Evolutionary conservation across 768 basidiomycete species (phyloP).

Genomic region (Trametes sanguinea): DNA sequence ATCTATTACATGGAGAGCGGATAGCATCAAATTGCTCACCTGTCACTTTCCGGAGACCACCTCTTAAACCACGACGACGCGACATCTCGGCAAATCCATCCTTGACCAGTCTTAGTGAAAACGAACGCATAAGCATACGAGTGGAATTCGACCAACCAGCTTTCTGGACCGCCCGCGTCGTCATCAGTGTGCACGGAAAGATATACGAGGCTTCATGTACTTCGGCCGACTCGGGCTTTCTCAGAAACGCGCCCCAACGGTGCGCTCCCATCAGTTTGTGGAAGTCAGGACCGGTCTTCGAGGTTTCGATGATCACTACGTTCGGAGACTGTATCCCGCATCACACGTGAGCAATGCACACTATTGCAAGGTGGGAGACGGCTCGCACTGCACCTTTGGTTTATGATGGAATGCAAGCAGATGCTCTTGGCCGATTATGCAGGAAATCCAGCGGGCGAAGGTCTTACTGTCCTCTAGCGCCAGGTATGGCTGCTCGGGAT

Average conservation of each 20-base stretch:
- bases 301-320: slow-evolving; percentile 48
- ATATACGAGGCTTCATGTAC: slow-evolving; percentile 33
- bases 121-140: too few species aligned
- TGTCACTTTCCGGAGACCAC: slow-evolving; percentile 14
- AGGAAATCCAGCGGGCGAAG: slow-evolving; percentile 48
- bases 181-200: slow-evolving; percentile 42
- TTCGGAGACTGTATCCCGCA: slow-evolving; percentile 39
- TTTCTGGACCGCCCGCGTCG: slow-evolving; percentile 45
- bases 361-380: too few species aligned
- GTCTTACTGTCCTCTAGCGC: slow-evolving; percentile 39
- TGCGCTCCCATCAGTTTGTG: slow-evolving; percentile 45
- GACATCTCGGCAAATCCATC: slow-evolving; percentile 48
- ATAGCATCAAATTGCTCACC: not conserved
- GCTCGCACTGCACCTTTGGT: slow-evolving; percentile 38
- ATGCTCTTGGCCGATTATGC: slow-evolving; percentile 39
- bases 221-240: slow-evolving; percentile 34
- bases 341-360: not conserved
- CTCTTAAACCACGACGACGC: slow-evolving; percentile 43
- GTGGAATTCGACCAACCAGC: slow-evolving; percentile 35
- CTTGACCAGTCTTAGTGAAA: slow-evolving; percentile 26
- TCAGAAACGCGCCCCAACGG: slow-evolving; percentile 44
- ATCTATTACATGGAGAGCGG: not conserved
- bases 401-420: slow-evolving; percentile 47
- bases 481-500: slow-evolving; percentile 45
- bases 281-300: slow-evolving; percentile 33